These are phyloP conservation scores for Elaeagnus macrophylla DNA, from an alignment of 306 rosid species.

Conservation along the genomic window DNA sequence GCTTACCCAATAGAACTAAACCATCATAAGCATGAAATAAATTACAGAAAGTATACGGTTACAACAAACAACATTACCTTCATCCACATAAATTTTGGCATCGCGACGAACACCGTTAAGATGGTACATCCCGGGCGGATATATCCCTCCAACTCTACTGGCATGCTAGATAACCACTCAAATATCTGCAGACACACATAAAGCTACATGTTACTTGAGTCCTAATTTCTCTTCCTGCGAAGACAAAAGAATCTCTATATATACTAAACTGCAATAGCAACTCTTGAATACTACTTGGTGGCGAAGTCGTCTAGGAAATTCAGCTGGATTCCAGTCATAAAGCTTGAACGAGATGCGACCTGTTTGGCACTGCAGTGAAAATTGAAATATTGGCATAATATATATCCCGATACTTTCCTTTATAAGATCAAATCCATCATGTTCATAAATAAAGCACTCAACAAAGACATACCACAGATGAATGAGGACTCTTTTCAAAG, in stretches of 20 bases:
- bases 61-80: slow-evolving; percentile 40
- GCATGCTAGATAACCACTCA: slow-evolving; percentile 94
- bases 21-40: neutral
- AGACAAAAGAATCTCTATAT: slow-evolving; percentile 17
- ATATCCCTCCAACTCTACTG: slow-evolving; percentile 96
- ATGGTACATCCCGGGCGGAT: slow-evolving; percentile 97
- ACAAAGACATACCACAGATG: slow-evolving; percentile 59
- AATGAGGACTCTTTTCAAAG: slow-evolving; percentile 57
- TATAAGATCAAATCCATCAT: neutral
- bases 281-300: slow-evolving; percentile 81
- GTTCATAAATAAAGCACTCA: slow-evolving; percentile 4
- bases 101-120: slow-evolving; percentile 71
- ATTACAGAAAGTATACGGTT: slow-evolving; percentile 5
- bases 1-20: too few species aligned
- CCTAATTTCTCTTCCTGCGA: slow-evolving; percentile 10
- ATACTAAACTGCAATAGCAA: slow-evolving; percentile 75
- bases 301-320: slow-evolving; percentile 95
- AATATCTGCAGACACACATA: slow-evolving; percentile 59
- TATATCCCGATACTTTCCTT: slow-evolving; percentile 5
- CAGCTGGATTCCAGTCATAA: slow-evolving; percentile 99
- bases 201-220: slow-evolving; percentile 33
- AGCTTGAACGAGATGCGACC: slow-evolving; percentile 98
- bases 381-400: slow-evolving; percentile 31
- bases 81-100: slow-evolving; percentile 90
- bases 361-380: slow-evolving; percentile 80